phyloP scores from a whole-genome alignment of 805 yeast species.

The Cyberlindnera americana region DNA sequence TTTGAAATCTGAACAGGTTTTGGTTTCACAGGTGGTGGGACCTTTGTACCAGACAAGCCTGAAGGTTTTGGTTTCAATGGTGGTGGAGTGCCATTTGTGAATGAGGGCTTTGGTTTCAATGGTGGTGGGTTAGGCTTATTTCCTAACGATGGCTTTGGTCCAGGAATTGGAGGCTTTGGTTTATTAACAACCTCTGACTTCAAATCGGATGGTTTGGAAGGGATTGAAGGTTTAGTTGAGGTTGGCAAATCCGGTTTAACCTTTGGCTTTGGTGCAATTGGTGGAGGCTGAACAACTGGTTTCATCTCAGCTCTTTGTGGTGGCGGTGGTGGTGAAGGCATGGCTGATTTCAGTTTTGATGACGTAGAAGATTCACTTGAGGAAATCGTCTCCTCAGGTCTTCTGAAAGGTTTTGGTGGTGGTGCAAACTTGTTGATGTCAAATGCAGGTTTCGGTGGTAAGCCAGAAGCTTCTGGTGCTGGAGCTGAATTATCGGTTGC shows the following conservation, averaged over 20 bases:
- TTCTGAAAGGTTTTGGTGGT: conserved; percentile 25
- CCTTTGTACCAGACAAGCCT: neutral
- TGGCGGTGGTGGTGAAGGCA: neutral
- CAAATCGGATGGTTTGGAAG: conserved; percentile 1
- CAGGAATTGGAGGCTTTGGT: conserved; percentile 7
- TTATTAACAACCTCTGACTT: neutral
- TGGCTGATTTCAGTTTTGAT: conserved; percentile 1
- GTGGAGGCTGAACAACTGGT: conserved; percentile 2
- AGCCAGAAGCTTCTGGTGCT: neutral
- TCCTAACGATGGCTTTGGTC: conserved; percentile 3
- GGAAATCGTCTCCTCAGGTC: conserved; percentile 5
- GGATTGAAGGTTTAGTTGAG: neutral
- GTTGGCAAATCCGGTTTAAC: conserved; percentile 4
- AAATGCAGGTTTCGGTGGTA: conserved; percentile 3
- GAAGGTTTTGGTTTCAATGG: conserved; percentile 26
- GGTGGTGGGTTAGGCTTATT: conserved; percentile 12
- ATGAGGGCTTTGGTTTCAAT: conserved; percentile 15
- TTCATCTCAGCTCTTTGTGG: no score
- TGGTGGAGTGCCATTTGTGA: conserved; percentile 20
- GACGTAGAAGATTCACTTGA: no score
- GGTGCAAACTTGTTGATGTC: conserved; percentile 16
- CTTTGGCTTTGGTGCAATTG: conserved; percentile 1
- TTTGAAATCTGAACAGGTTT: conserved; percentile 6
- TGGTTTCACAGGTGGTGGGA: conserved; percentile 16
- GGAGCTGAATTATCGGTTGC: no score